These are phyloP conservation scores for Euphorbia peplus DNA, from an alignment of 345 rosid species.

Conservation along the genomic window DNA sequence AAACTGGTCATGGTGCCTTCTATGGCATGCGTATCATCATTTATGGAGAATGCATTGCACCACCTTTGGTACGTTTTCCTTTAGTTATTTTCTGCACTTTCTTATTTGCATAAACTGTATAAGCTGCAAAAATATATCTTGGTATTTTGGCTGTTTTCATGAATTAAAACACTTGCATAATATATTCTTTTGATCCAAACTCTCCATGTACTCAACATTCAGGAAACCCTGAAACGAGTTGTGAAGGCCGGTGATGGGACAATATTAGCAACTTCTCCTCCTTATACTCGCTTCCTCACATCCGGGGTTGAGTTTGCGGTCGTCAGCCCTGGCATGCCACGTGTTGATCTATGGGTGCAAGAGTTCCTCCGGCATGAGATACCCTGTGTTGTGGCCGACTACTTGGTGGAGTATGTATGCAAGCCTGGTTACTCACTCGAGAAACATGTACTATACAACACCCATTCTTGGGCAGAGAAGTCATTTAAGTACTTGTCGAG, in stretches of 20 bases:
- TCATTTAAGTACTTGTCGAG: constrained; percentile 48
- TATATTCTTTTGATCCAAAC: neutral
- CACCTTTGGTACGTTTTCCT: constrained; percentile 67
- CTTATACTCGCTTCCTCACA: constrained; percentile 73
- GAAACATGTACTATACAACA: constrained; percentile 68
- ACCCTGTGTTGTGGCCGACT: constrained; percentile 81
- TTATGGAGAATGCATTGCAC: constrained; percentile 86
- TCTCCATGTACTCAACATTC: constrained; percentile 17
- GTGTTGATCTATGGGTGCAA: constrained; percentile 71
- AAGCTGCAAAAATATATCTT: neutral
- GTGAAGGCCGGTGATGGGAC: constrained; percentile 95
- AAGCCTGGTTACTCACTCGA: constrained; percentile 85
- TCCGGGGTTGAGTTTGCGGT: constrained; percentile 74
- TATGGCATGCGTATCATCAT: constrained; percentile 66
- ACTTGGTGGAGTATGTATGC: constrained; percentile 93
- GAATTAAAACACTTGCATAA: neutral
- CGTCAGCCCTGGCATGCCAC: constrained; percentile 73
- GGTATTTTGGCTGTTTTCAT: neutral
- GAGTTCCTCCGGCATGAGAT: constrained; percentile 77
- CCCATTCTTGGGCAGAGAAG: constrained; percentile 72
- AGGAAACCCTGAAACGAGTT: constrained; percentile 93
- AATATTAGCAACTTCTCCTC: constrained; percentile 90
- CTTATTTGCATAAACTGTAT: neutral
- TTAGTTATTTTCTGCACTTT: neutral
- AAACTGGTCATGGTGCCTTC: constrained; percentile 93